Evolutionary conservation across 2,329 filamentous ascomycete genomes (phyloP).

Genomic region (Cladophialophora chaetospira): DNA sequence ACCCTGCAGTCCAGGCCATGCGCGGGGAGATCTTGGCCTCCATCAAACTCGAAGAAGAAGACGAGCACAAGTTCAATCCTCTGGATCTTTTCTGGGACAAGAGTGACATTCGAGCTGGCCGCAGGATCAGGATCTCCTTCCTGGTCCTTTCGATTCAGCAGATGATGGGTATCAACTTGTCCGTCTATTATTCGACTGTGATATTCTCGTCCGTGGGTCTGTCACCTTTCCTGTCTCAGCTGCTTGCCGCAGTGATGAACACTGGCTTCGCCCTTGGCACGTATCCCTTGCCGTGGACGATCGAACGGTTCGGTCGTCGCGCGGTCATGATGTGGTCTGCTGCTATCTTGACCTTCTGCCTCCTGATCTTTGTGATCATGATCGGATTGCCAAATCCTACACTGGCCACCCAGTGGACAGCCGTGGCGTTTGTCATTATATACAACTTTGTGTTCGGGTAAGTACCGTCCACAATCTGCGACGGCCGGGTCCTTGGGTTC

Average conservation of each 20-base stretch:
- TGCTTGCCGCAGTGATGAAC: constrained; percentile 28
- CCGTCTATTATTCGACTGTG: constrained; percentile 30
- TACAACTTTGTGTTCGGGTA: constrained; percentile 25
- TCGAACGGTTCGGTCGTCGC: constrained; percentile 24
- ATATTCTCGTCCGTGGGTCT: constrained; percentile 25
- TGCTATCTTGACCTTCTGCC: constrained; percentile 15
- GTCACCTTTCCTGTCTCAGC: constrained; percentile 17
- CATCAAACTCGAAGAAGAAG: constrained; percentile 27
- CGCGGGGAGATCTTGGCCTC: constrained; percentile 34
- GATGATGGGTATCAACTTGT: constrained; percentile 39
- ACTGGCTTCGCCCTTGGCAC: constrained; percentile 25
- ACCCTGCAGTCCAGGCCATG: constrained; percentile 28
- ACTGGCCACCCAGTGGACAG: constrained; percentile 19
- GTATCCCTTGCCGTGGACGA: constrained; percentile 17
- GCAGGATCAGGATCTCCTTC: constrained; percentile 43
- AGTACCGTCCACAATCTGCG: too few species aligned
- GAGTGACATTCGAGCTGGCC: constrained; percentile 40
- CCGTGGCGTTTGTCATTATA: constrained; percentile 18
- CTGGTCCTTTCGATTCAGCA: constrained; percentile 37
- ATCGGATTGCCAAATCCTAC: constrained; percentile 27
- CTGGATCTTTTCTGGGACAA: constrained; percentile 38
- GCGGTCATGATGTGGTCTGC: constrained; percentile 25
- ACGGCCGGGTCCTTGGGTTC: too few species aligned
- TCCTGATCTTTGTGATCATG: constrained; percentile 27
- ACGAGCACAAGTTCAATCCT: constrained; percentile 35